Percentiles rank a stretch among this genome's conserved stretches.
Conservation (phyloP, 2,329 filamentous ascomycete species). For the Monilinia polystroma region DNA sequence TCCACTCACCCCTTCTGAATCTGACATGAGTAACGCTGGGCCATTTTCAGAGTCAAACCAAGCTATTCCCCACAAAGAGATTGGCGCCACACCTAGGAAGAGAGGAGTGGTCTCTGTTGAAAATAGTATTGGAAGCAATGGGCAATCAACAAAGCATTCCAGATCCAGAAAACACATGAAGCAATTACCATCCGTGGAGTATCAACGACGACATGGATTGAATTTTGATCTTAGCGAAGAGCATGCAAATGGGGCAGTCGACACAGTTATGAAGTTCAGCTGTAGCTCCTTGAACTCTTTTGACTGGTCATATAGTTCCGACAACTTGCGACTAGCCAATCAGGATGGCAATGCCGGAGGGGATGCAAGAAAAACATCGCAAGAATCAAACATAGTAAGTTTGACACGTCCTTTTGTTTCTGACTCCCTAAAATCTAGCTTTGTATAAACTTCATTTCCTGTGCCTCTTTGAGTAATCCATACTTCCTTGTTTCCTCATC, state of each 20-base stretch:
- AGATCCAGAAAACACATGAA: background rate
- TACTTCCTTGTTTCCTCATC: background rate
- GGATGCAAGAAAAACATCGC: background rate
- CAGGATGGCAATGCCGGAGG: background rate
- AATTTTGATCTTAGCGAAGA: too few relatives aligned
- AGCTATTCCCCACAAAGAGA: background rate
- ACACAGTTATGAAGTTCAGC: too few relatives aligned
- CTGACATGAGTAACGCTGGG: background rate
- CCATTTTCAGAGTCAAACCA: background rate
- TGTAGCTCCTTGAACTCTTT: too few relatives aligned
- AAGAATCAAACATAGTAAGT: background rate
- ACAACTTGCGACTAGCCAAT: too few relatives aligned
- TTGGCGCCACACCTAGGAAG: background rate
- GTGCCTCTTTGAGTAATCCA: background rate
- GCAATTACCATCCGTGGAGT: too few relatives aligned
- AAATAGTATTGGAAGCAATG: accelerated
- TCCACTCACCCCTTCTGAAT: background rate
- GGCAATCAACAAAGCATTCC: background rate
- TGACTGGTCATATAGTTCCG: too few relatives aligned
- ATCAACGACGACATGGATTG: too few relatives aligned
- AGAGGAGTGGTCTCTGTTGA: background rate
- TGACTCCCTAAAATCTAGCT: background rate
- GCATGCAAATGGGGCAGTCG: too few relatives aligned
- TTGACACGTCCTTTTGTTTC: background rate
- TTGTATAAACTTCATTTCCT: background rate